Base-by-base conservation (phyloP, 202 grass and related monocot genomes). In the Setaria viridis region DNA sequence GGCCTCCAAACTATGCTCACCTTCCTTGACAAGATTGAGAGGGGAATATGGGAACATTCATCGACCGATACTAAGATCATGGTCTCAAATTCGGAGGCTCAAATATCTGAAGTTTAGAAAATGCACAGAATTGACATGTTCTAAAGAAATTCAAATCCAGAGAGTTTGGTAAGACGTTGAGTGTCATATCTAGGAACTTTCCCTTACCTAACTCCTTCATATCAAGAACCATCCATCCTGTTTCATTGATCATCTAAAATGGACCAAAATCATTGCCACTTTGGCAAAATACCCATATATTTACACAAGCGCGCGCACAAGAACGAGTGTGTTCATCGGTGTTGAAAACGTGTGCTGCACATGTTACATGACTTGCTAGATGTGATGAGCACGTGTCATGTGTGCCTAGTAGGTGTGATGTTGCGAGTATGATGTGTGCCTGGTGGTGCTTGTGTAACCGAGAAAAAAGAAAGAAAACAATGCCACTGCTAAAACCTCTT, bases 11-110 rank as follows among this genome's bases (percentile, higher is more conserved):
- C 77, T 4, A 95, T 93, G 89, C 34, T 85, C 47, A 35, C 56
- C 72, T 98, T 89, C 55, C 76, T 93, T 46, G 79, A 88, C 62
- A 95, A 84, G 91, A 92, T 95, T 16, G 95, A 98, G 78, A 87
- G 70, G 57, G 91, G 92, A 81, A 49, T 93, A 30, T 35, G 47
- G 25, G 58, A 72, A 48, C 82, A 89, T 82, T 15, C 72, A 55
- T 50, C 76, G 34, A 11, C 45, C 2, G 35, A 76, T 60, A 3
- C 75, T 48, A 29, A 63, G 3, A 49, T 34, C 9, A 32, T 62
- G 2, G 45, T 12, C 21, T 72, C 21, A 72, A 56, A 39, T n/a
- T 19, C 15, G 6, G 62, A 66, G 14, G 62, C 62, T 37, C 14
- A 35, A 34, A 39, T 39, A 39, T 9, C 57, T 19, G 15, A 7